Evolutionary conservation across 371 early-diverging fungal genomes (phyloP), one percentile per base, ranked within the genome.

Genomic region (Capillidium heterosporum): DNA sequence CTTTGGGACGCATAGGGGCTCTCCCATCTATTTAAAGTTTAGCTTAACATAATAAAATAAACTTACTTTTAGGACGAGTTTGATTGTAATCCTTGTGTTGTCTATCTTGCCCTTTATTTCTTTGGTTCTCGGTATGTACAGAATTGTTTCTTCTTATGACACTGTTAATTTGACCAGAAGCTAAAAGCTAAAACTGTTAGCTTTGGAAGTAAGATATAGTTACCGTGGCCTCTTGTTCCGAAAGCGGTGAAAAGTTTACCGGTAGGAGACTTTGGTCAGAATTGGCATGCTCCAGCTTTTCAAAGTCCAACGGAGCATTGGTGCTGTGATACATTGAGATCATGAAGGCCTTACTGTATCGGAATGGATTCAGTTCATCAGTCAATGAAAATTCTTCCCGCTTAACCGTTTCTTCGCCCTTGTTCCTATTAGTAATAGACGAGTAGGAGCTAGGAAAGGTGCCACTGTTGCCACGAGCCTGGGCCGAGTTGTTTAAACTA

Each of bases 271-370:
- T 55, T 35, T 81, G 77, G 47, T 78, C 73, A 19, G 75, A 77
- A 43, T 78, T 79, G 58, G 80, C 83, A 64, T 78, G 75, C 61
- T 82, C 83, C 55, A 80, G 81, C 41, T 72, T 69, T 52, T 82
- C 80, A 64, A 87, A 84, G 57, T 79, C 79, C 32, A 75, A 67
- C 31, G 83, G 76, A 32, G 69, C 77, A 41, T 68, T 68, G 8
- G 79, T 77, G 17, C 17, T 19, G 40, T 71, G 75, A 64, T 75
- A 87, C 50, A 87, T 71, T 27, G 74, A 72, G n/a, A 87, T 70
- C 85, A 87, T 84, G 51, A 74, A 71, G 31, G 84, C 87, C 60
- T 81, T 83, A n/a, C 81, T 77, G 65, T 84, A 87, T 72, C 73
- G 78, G 64, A 76, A 80, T 2, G 78, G 73, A 58, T 73, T 77